Evolutionary conservation across 129 eudicot genomes (phyloP), one percentile per base, ranked within the genome.

Genomic region (Flaveria trinervia): DNA sequence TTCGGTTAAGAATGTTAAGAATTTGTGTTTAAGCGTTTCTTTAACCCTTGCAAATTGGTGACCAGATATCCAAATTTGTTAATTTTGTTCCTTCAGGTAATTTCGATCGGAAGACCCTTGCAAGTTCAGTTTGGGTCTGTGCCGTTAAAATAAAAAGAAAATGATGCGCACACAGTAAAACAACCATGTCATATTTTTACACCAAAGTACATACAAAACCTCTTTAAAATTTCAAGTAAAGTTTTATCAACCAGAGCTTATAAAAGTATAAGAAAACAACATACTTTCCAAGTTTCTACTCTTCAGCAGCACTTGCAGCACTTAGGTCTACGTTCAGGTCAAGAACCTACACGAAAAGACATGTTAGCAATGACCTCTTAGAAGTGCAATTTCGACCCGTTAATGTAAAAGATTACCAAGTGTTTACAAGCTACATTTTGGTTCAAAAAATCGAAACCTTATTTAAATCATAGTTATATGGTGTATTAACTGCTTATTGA

Each of bases 251-350:
- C 16, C 30, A 41, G 26, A 50, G 36, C 73, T 33, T 36, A 9
- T 36, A 9, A 23, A 41, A 77, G 15, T 15, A 30, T 28, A 17
- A 39, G 60, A 14, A 66, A 73, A 72, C 78, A 62, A 48, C 77
- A 61, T 18, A 75, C 73, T 57, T 26, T 28, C 45, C 9, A 48
- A 39, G 66, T 73, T 66, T 83, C 79, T 93, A 93, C 80, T 93
- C 98, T 84, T 93, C 98, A 62, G 98, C 98, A 48, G 96, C 98
- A 84, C 97, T 93, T 22, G 98, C 97, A 79, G 97, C 92, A 87
- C 92, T 90, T 62, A 93, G 80, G 77, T 93, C 98, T 73, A 93
- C 98, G 55, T 88, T 90, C 59, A 93, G 91, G 70, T 93, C 97
- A 72, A 93, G 89, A 80, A 78, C 89, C 98, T 93, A 87, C 78